Evolutionary conservation across 768 basidiomycete genomes (phyloP).

Genomic region (Hydnum rufescens): DNA sequence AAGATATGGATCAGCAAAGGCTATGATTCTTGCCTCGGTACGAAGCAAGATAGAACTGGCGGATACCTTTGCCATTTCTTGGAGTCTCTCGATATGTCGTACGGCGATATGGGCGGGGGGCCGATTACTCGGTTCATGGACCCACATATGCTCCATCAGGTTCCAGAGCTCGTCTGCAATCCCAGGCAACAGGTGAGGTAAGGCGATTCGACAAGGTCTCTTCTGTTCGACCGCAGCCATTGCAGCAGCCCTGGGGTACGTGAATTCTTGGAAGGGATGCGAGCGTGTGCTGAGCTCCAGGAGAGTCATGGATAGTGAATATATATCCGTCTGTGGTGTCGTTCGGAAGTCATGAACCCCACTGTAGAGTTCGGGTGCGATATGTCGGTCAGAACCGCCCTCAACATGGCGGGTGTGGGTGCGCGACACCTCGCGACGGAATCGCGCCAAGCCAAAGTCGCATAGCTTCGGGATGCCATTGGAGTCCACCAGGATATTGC

Average conservation of each 20-base stretch:
- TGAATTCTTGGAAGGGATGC: background rate
- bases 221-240: too few species aligned
- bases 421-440: background rate
- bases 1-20: too few species aligned
- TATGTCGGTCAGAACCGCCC: background rate
- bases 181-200: too few species aligned
- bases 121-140: background rate
- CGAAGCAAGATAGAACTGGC: too few species aligned
- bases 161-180: background rate
- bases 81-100: background rate
- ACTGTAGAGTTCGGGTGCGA: background rate
- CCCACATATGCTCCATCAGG: background rate
- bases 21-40: too few species aligned
- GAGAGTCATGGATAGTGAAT: background rate
- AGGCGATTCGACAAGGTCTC: too few species aligned
- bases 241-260: background rate
- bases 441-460: background rate
- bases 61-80: too few species aligned
- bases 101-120: background rate
- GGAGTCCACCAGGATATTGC: conserved; percentile 19
- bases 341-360: background rate
- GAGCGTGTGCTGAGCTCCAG: background rate
- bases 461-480: background rate
- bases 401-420: background rate
- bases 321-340: background rate